Base-by-base conservation (phyloP, 228 moss, liverwort and hornwort genomes). In the Sphagnum fallax region DNA sequence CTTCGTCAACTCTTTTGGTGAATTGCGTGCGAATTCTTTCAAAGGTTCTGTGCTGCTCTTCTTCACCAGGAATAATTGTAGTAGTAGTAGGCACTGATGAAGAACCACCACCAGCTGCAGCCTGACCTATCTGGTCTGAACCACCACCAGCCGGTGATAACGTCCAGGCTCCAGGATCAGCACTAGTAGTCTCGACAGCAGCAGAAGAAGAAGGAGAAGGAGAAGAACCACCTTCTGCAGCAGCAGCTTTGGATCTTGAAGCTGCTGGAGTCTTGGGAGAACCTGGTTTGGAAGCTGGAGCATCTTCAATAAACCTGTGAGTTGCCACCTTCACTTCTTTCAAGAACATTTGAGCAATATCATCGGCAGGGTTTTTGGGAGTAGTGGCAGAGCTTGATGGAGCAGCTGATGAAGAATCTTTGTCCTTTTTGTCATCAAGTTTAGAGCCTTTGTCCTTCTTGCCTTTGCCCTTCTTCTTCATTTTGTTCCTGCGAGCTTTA, bases 311-410 rank as follows among this genome's bases (percentile, higher is more conserved):
- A 52, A 78, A 79, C 0, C 10, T 48, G 0, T 74, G 75, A 15
- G 83, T 65, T 47, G 74, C 87, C 48, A 51, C 5, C 4, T 66
- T 73, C 0, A 81, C 65, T 32, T 72, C 71, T 8, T 79, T 69
- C 0, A 79, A 5, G 0, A 72, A 72, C 5, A 58, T 14, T 58
- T 58, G 57, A 14, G 57, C 14, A 58, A 14, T 9, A 14, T 9
- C 14, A 4, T 63, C 63, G 16, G 8, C 63, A n/a, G 58, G 14
- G 51, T 79, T 80, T 53, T 74, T 69, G 5, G 71, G 14, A 18
- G 74, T 65, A 57, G 64, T n/a, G 47, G 70, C 61, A 49, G 66
- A 52, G 60, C 69, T 69, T 48, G 73, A 70, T 63, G 74, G 5
- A 49, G 47, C 16, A 4, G 57, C 52, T 13, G 76, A 71, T 52